Evolutionary conservation across 306 rosid genomes (phyloP).

Genomic region (Pterocarpus santalinus): DNA sequence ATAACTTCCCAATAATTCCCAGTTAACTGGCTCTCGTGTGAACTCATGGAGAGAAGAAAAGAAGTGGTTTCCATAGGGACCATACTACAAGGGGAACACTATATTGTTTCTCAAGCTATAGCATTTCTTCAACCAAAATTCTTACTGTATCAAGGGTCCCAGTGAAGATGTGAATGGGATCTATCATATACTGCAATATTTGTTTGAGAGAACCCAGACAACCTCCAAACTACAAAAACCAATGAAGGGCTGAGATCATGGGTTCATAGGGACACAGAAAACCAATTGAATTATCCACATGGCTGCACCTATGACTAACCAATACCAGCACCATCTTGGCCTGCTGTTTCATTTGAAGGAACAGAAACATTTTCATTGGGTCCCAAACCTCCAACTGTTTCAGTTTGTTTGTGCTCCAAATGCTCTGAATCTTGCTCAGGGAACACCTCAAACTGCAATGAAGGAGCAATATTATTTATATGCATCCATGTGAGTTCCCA

Average conservation of each 20-base stretch:
- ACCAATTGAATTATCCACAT: slow-evolving; percentile 43
- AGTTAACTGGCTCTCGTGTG: slow-evolving; percentile 38
- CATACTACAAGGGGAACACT: slow-evolving; percentile 38
- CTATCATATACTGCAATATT: slow-evolving; percentile 46
- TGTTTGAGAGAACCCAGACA: slow-evolving; percentile 48
- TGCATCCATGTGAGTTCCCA: slow-evolving; percentile 90
- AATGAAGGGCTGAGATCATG: slow-evolving; percentile 48
- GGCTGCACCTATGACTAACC: slow-evolving; percentile 54
- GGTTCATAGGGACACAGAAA: slow-evolving; percentile 48
- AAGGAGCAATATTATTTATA: slow-evolving; percentile 71
- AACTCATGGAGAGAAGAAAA: slow-evolving; percentile 41
- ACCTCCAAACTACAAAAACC: slow-evolving; percentile 47
- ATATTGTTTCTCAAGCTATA: slow-evolving; percentile 47
- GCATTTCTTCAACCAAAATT: slow-evolving; percentile 48
- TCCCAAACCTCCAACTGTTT: slow-evolving; percentile 52
- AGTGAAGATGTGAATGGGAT: slow-evolving; percentile 38
- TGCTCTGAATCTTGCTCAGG: slow-evolving; percentile 69
- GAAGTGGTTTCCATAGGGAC: slow-evolving; percentile 32
- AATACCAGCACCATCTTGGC: slow-evolving; percentile 56
- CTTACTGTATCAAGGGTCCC: slow-evolving; percentile 40
- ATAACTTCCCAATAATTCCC: slow-evolving; percentile 40
- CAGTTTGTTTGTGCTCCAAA: slow-evolving; percentile 52
- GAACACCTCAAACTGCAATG: slow-evolving; percentile 86
- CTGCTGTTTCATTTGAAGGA: slow-evolving; percentile 55
- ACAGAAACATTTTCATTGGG: slow-evolving; percentile 54